Conservation (phyloP, 2,329 filamentous ascomycete species). For the Pseudocercospora musae region DNA sequence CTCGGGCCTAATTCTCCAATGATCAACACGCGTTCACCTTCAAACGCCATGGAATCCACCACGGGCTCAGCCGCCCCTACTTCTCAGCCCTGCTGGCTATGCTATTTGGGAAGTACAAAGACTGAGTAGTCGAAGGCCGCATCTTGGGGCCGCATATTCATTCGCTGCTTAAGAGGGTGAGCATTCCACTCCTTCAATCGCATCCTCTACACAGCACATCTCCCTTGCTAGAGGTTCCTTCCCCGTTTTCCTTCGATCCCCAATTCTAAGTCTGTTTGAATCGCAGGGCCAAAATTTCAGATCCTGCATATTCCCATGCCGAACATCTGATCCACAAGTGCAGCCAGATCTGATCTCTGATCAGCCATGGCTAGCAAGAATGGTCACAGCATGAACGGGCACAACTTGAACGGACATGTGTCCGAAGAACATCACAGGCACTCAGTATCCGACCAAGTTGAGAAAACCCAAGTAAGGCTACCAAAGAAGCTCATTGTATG, state of each 20-base stretch:
- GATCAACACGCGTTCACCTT: not conserved
- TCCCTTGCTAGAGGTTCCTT: not conserved
- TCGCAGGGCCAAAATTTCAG: too few relatives aligned
- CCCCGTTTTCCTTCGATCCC: not conserved
- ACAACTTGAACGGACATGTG: not conserved
- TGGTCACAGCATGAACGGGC: not conserved
- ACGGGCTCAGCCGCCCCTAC: constrained; percentile 6
- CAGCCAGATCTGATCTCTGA: not conserved
- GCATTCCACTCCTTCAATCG: not conserved
- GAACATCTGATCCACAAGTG: not conserved
- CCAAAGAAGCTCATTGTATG: constrained; percentile 30
- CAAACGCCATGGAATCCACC: constrained; percentile 9
- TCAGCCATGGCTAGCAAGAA: not conserved
- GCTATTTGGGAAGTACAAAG: constrained; percentile 10
- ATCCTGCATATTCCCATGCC: too few relatives aligned
- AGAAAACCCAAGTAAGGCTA: constrained; percentile 17
- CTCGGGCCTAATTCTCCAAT: not conserved
- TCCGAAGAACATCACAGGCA: constrained; percentile 6
- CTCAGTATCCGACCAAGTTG: constrained; percentile 12
- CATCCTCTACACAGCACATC: not conserved
- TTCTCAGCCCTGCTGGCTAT: constrained; percentile 2
- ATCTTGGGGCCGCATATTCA: constrained; percentile 2
- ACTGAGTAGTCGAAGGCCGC: not conserved
- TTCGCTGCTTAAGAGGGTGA: not conserved
- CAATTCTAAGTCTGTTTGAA: not conserved